Conservation (phyloP, 208 protist genomes). For the Crithidia acanthocephali region DNA sequence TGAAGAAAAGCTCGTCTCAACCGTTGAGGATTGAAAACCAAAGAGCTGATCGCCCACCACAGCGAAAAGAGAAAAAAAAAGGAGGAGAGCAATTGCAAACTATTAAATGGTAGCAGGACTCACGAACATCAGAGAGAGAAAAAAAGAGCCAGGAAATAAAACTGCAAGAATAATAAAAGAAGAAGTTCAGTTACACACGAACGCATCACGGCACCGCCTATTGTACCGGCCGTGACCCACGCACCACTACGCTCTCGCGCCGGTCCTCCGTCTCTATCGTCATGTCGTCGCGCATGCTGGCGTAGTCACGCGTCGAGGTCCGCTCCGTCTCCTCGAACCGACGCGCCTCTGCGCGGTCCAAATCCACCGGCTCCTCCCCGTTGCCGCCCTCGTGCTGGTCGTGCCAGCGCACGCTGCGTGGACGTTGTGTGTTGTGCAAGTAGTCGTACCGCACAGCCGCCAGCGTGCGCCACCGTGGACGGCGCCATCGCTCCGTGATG, state of each 20-base stretch:
- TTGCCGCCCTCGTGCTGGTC: conserved; percentile 3
- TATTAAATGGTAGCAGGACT: too few relatives aligned
- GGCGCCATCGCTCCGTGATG: conserved; percentile 55
- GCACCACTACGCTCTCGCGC: neutral
- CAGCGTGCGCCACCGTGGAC: conserved; percentile 60
- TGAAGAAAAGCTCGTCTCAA: too few relatives aligned
- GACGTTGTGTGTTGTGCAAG: conserved; percentile 9
- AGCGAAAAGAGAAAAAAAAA: too few relatives aligned
- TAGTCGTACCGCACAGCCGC: conserved; percentile 34
- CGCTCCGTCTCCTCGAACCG: conserved; percentile 16
- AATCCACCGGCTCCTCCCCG: conserved; percentile 18
- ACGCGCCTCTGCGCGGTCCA: neutral
- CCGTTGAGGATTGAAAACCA: too few relatives aligned
- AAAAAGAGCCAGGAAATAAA: too few relatives aligned
- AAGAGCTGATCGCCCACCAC: too few relatives aligned
- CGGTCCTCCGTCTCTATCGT: neutral
- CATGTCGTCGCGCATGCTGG: conserved; percentile 29
- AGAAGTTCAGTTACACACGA: too few relatives aligned
- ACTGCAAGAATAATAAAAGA: too few relatives aligned
- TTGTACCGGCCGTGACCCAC: neutral
- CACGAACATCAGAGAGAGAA: too few relatives aligned
- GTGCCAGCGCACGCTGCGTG: conserved; percentile 8
- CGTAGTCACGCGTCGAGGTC: conserved; percentile 26
- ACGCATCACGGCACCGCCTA: too few relatives aligned
- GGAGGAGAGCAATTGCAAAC: too few relatives aligned